Evolutionary conservation across 2,329 filamentous ascomycete species (phyloP), one percentile per base, ranked within the genome.

Genomic region (Ophiostoma piceae): DNA sequence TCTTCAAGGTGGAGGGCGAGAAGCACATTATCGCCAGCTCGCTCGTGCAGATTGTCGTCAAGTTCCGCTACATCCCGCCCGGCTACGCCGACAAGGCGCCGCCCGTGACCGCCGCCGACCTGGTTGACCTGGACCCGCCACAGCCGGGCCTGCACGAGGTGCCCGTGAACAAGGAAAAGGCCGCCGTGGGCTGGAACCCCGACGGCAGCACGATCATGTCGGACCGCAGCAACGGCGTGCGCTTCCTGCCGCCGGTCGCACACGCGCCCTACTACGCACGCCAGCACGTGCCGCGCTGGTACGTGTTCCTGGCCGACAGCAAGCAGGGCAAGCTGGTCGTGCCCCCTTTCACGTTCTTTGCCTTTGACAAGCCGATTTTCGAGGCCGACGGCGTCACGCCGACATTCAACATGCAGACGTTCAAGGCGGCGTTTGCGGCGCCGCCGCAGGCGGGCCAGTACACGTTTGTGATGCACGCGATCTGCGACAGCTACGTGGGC

Each of bases 1-100:
- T 97, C 81, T 99, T 99, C 88, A 99, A 99, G 84, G 96, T 99
- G 65, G 90, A 92, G 68, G 95, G 95, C 77, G 96, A 99, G 81
- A 92, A 91, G 74, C 91, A 90, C 78, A 92, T 99, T 76, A 96
- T 94, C 41, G 94, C 95, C 7, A 92, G 91, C 71, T 96, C 93
- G 70, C 86, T 99, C 51, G 94, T 98, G 29, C 94, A 94, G 72
- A 89, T 99, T 39, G 92, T 99, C 68, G 88, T 99, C 78, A 99
- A 99, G 83, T 93, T 91, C 41, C 92, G 95, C 70, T 91, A 98
- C 77, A 89, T 98, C 66, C 95, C 95, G 6, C 94, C 95, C 3
- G 94, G 94, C 65, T 73, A 57, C 7, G 90, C 87, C 73, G 85
- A 86, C 32, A 84, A 90, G 68, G 83, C 97, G 7, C 93, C 95